Evolutionary conservation across 73 alveolate genomes (phyloP), one percentile per base, ranked within the genome.

Genomic region (Paramecium octaurelia): DNA sequence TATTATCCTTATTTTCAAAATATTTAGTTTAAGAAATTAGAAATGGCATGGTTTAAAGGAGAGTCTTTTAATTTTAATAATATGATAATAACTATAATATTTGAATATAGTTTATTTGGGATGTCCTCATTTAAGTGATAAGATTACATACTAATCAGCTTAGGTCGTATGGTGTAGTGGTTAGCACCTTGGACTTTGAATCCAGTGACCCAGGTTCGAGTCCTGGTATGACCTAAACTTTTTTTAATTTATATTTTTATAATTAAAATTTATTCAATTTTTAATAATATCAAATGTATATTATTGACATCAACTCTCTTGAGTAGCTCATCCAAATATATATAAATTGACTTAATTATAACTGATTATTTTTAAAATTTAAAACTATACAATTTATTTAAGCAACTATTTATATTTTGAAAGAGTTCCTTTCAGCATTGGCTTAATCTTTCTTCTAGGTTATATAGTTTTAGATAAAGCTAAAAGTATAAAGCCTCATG

Each of bases 121-220:
- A 54, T n/a, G 11, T 54, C 31, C 31, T 16, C 16, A 54, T 54
- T 54, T 54, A 54, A 54, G 69, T 54, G 1, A 54, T 54, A 54
- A 7, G 14, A 54, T 54, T 20, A 0, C 31, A 18, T n/a, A 18
- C 20, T 18, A 54, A 80, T 42, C 16, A 80, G 91, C 57, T 80
- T 80, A 80, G 91, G 96, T 94, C 93, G 95, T 94, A 94, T 94
- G 97, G 97, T 92, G 97, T 70, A 94, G 92, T 94, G 97, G 97
- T 93, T 92, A 94, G 95, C 97, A 94, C 97, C 85, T 91, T 83
- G 94, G 97, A 94, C 97, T 94, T 94, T 94, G 96, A 94, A 94
- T 94, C 97, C 94, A 83, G 94, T 85, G 93, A 92, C 92, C 97
- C 96, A 95, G 94, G 97, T 94, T 94, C 97, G 96, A 94, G 92